Evolutionary conservation across 169 alveolate genomes (phyloP), one percentile per base, ranked within the genome.

Genomic region (Eimeria maxima): DNA sequence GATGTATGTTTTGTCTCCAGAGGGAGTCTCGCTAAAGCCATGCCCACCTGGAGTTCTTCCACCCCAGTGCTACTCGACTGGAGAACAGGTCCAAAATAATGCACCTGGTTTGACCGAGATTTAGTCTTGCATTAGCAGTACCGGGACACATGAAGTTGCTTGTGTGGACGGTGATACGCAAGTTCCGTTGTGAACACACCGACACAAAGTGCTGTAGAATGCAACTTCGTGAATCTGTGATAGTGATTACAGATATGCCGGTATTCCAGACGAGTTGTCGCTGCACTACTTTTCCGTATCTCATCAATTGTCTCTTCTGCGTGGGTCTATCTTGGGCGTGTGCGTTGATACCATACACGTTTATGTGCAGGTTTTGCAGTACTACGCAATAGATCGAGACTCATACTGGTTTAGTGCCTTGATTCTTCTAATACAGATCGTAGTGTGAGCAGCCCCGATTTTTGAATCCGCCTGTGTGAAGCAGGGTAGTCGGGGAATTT

Each of bases 11-110:
- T 60, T 53, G 4, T 38, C 38, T n/a, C 8, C 93, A 93, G 96
- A 93, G 45, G 96, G 89, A 83, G 96, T 69, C 20, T 63, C 16
- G 76, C 80, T 93, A 33, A 84, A 65, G 24, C 96, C 96, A 27
- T 93, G 96, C 45, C 96, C 96, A 24, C 74, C 93, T 27, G 89
- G 44, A 44, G 53, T 69, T 55, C 74, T 29, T 18, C 96, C 96
- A 5, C 96, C 96, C 45, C 76, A 88, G 38, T 93, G 96, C 94
- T 93, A 93, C 94, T 47, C 74, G 20, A 63, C 50, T 57, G 95
- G 95, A 27, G 95, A 69, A 4, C 88, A 84, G 83, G 95, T 95
- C 14, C 65, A 44, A 44, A 27, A 7, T 67, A 45, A 11, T 50
- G 65, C 88, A 24, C 2, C 38, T n/a, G 7, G 44, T 18, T 24